Percentiles rank a stretch among this genome's conserved stretches.
These are phyloP conservation scores for Starmerella apicola DNA, from an alignment of 805 yeast species.

Conservation along the genomic window DNA sequence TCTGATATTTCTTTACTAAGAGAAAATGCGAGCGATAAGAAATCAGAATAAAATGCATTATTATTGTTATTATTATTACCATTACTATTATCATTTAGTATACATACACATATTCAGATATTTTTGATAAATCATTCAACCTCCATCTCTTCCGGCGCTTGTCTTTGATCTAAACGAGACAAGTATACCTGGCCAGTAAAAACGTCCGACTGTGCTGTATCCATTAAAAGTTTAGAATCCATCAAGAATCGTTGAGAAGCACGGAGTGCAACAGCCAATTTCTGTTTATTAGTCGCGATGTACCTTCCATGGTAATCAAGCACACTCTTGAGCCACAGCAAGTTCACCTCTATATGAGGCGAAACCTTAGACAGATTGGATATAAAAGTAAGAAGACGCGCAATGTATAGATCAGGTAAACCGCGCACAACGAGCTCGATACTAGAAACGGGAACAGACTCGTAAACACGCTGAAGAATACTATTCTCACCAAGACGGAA, in stretches of 20 bases:
- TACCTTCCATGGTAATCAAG: slow-evolving; percentile 65
- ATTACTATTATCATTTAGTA: too few species aligned
- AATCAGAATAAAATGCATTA: too few species aligned
- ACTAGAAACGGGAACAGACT: slow-evolving; percentile 57
- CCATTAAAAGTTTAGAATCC: slow-evolving; percentile 21
- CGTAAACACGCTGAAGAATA: slow-evolving; percentile 61
- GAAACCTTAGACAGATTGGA: slow-evolving; percentile 55
- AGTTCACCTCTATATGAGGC: slow-evolving; percentile 72
- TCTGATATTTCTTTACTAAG: too few species aligned
- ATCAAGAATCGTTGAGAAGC: slow-evolving; percentile 53
- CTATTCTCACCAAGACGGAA: slow-evolving; percentile 78
- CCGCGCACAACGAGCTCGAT: slow-evolving; percentile 53
- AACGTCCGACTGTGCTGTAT: slow-evolving; percentile 18
- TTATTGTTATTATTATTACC: too few species aligned
- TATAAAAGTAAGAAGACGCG: slow-evolving; percentile 53
- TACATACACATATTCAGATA: too few species aligned
- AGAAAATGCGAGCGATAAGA: too few species aligned
- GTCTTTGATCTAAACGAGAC: not conserved
- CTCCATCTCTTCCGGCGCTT: too few species aligned
- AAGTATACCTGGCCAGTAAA: slow-evolving; percentile 5
- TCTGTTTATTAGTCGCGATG: slow-evolving; percentile 48
- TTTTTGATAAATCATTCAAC: too few species aligned
- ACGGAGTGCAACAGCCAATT: slow-evolving; percentile 52
- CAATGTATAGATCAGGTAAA: slow-evolving; percentile 65
- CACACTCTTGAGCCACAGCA: slow-evolving; percentile 66